Evolutionary conservation across 1,139 yeast species (phyloP).

Genomic region (Kodamaea fungicola): DNA sequence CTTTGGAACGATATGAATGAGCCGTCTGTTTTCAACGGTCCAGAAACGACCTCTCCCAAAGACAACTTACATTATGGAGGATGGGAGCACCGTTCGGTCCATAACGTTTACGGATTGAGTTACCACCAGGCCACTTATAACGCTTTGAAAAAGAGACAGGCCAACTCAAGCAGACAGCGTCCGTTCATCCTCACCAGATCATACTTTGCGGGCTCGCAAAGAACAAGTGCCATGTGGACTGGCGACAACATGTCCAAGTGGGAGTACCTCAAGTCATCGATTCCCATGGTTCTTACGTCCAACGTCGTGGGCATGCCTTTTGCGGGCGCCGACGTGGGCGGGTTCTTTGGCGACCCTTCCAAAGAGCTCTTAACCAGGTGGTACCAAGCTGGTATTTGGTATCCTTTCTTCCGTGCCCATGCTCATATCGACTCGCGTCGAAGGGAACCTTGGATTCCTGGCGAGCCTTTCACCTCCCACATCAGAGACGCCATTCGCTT

Average conservation of each 20-base stretch:
- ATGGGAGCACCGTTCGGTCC: constrained; percentile 89
- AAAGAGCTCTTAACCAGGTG: constrained; percentile 80
- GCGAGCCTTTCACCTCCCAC: constrained; percentile 66
- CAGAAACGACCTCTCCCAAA: constrained; percentile 86
- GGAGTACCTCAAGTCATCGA: constrained; percentile 76
- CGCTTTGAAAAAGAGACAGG: constrained; percentile 54
- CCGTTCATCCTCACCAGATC: constrained; percentile 91
- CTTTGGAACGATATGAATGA: constrained; percentile 99
- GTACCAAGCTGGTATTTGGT: constrained; percentile 95
- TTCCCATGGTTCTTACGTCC: constrained; percentile 83
- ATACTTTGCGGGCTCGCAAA: constrained; percentile 86
- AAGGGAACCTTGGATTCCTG: constrained; percentile 88
- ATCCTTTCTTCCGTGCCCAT: constrained; percentile 94
- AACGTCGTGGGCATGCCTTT: constrained; percentile 89
- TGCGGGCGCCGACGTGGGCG: constrained; percentile 96
- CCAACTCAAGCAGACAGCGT: constrained; percentile 47
- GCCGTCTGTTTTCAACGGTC: constrained; percentile 92
- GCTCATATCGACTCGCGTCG: constrained; percentile 92
- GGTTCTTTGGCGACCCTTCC: constrained; percentile 88
- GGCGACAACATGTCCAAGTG: constrained; percentile 95
- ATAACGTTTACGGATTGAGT: constrained; percentile 77
- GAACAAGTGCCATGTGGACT: constrained; percentile 94
- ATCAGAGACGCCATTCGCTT: constrained; percentile 69
- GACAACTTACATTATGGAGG: constrained; percentile 74
- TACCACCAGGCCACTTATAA: constrained; percentile 77